phyloP scores from a whole-genome alignment of 129 eudicot species.

The sunflower (Helianthus annuus) region HanXRQr2.0-SUNRISE NC_035439.2:86737857-86738356 shows the following conservation, averaged over 20 bases:
- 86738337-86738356: conserved; percentile 16
- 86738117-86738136: neutral
- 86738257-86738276: conserved; percentile 14
- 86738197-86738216: conserved; percentile 69
- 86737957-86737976: too few species aligned
- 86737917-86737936: too few species aligned
- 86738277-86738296: neutral
- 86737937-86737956: too few species aligned
- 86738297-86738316: neutral
- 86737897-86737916: too few species aligned
- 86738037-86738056: conserved; percentile 46
- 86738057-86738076: conserved; percentile 34
- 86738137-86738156: conserved; percentile 84
- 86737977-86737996: too few species aligned
- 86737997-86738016: neutral
- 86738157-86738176: conserved; percentile 99
- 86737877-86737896: too few species aligned
- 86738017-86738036: conserved; percentile 36
- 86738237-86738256: conserved; percentile 53
- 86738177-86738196: conserved; percentile 99
- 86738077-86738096: too few species aligned
- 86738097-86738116: too few species aligned
- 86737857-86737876: too few species aligned
- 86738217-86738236: conserved; percentile 69
- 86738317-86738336: conserved; percentile 11